Conservation (phyloP, 139 green algal species). For the Chlamydomonas sp. region DNA sequence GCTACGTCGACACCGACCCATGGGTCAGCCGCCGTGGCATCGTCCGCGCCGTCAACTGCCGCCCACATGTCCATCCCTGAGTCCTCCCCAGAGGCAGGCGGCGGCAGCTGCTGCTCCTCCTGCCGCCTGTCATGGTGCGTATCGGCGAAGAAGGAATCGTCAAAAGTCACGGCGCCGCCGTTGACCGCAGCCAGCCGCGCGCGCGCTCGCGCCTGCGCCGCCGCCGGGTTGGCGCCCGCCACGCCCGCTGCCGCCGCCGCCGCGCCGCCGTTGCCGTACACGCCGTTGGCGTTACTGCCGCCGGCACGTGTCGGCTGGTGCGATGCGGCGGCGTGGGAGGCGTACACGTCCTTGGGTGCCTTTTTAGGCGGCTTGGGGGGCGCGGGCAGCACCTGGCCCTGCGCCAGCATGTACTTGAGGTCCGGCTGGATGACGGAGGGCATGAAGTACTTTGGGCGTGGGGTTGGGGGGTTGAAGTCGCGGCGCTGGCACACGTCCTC, state of each 20-base stretch:
- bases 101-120: neutral
- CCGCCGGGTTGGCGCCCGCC: neutral
- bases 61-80: no score
- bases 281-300: neutral
- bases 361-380: neutral
- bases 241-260: neutral
- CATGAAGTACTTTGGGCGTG: slow-evolving; percentile 30
- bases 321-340: neutral
- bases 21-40: no score
- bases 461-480: slow-evolving; percentile 4
- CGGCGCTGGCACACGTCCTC: slow-evolving; percentile 15
- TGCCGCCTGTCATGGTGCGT: neutral
- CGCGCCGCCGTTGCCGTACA: neutral
- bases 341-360: neutral
- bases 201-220: neutral
- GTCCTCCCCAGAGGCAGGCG: no score
- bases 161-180: neutral
- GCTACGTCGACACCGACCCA: no score
- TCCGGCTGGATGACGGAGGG: slow-evolving; percentile 45
- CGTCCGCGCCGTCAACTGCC: no score
- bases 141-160: slow-evolving; percentile 20
- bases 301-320: neutral
- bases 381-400: neutral
- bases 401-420: slow-evolving; percentile 36
- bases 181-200: neutral